Base-by-base conservation (phyloP, 148 eudicot species). In the Arctostaphylos glauca region DNA sequence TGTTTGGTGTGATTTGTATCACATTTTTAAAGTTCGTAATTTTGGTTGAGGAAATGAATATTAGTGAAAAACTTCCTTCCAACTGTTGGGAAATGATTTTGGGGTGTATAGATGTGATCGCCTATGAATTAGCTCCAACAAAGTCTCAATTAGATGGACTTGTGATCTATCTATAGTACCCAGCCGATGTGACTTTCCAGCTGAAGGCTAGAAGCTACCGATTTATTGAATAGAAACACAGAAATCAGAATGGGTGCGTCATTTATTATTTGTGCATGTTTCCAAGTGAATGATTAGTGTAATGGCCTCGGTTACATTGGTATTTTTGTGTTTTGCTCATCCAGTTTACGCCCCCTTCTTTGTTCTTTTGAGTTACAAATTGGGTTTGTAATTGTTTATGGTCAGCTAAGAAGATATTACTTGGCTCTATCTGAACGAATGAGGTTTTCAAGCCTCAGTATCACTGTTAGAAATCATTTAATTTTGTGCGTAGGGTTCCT, bases 401-500 rank as follows among this genome's bases (percentile, higher is more conserved):
- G 18, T 78, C 50, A 78, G 80, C 56, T 41, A 8, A 56, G 67
- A 25, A 12, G 9, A 31, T 9, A 41, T 55, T 56, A 15, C 16
- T 12, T 16, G 21, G n/a, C 60, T 54, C 15, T 15, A 6, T 23
- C 19, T n/a, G 66, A 56, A 55, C 16, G 48, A 19, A 54, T 18
- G 25, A 41, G 66, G 66, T 77, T 56, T 77, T 54, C 59, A 52
- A 76, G 62, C 47, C 12, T 3, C 2, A 41, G n/a, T 38, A 16
- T 38, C 14, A 3, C 13, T 54, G 60, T 48, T 77, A 56, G 66
- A 55, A 55, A 15, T 56, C 48, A 19, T 76, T 76, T 21, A 38
- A 38, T 53, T 77, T 77, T 77, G 6, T n/a, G 43, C 50, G 38
- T 41, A 77, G 13, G 80, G 80, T 77, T 55, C 56, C 50, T 55